A percentile compares a stretch with the other conserved stretches of the same genome.
Conservation (phyloP, 2,329 filamentous ascomycete genomes). For the Ophiostoma quercus region DNA sequence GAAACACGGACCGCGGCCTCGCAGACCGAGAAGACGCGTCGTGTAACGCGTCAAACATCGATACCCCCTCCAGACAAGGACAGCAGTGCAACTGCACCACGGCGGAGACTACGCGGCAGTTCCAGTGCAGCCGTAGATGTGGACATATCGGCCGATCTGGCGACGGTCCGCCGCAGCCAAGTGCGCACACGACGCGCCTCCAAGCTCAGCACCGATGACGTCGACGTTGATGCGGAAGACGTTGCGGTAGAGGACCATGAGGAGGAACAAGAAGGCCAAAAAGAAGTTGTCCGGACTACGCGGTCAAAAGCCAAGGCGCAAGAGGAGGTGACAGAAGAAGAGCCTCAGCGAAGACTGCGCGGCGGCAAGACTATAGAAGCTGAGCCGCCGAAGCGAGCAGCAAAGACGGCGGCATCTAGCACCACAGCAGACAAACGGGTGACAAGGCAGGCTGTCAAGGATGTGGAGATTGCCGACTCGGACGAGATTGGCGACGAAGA, state of each 20-base stretch:
- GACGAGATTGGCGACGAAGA: neutral
- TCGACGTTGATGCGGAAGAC: neutral
- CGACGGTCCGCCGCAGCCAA: neutral
- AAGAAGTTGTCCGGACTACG: neutral
- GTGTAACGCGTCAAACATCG: conserved; percentile 36
- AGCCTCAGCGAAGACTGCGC: conserved; percentile 10
- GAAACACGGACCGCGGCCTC: neutral
- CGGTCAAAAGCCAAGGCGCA: conserved; percentile 2
- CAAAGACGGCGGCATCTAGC: neutral
- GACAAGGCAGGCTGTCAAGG: conserved; percentile 13
- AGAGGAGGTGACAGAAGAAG: neutral
- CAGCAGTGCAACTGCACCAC: conserved; percentile 29
- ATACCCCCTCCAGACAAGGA: conserved; percentile 31
- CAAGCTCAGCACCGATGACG: neutral
- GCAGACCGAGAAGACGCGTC: conserved; percentile 28
- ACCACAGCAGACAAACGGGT: neutral
- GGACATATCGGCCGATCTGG: neutral
- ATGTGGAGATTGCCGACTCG: conserved; percentile 21
- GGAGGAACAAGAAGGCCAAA: neutral
- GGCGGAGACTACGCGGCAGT: neutral
- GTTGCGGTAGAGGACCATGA: neutral
- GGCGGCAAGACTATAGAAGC: conserved; percentile 10
- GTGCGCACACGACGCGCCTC: neutral
- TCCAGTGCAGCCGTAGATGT: neutral
- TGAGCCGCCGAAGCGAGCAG: neutral